phyloP scores from a whole-genome alignment of 495 filamentous ascomycete genomes.

The Aspergillus diversus region DNA sequence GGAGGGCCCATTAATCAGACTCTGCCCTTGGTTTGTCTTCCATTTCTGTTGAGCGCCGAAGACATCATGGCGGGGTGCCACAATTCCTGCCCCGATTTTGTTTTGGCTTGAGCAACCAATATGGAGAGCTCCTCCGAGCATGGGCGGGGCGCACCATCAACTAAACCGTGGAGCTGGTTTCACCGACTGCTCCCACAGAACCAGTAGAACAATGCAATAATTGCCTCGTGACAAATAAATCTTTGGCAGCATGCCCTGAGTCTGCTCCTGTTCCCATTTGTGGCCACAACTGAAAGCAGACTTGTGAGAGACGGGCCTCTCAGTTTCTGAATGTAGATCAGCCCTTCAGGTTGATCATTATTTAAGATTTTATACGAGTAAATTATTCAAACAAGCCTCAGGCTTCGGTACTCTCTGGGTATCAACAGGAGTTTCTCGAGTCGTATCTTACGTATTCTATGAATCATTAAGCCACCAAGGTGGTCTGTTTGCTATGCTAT shows the following conservation, averaged over 20 bases:
- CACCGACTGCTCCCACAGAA: constrained; percentile 1
- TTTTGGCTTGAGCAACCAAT: constrained; percentile 20
- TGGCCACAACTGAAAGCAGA: background rate
- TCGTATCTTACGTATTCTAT: background rate
- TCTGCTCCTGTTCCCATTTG: background rate
- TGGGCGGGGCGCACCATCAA: constrained; percentile 17
- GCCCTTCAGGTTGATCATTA: too few relatives aligned
- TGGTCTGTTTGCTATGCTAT: background rate
- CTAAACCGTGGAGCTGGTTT: constrained; percentile 21
- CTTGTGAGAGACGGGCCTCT: too few relatives aligned
- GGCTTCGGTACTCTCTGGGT: background rate
- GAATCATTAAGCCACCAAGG: background rate
- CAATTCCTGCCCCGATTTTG: background rate
- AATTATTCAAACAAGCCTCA: background rate
- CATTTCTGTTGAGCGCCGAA: background rate
- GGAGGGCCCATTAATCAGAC: constrained; percentile 10
- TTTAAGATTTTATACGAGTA: background rate
- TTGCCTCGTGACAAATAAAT: constrained; percentile 2
- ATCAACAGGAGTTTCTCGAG: background rate
- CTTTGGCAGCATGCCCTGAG: background rate
- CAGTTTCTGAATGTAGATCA: too few relatives aligned
- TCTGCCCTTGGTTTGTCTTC: constrained; percentile 2
- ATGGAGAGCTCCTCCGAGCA: constrained; percentile 12
- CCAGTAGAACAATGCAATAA: background rate
- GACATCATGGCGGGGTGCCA: background rate